Percentiles rank a stretch among this genome's conserved stretches.
phyloP scores from a whole-genome alignment of 208 protist species.

The Leishmania aethiopica region DNA sequence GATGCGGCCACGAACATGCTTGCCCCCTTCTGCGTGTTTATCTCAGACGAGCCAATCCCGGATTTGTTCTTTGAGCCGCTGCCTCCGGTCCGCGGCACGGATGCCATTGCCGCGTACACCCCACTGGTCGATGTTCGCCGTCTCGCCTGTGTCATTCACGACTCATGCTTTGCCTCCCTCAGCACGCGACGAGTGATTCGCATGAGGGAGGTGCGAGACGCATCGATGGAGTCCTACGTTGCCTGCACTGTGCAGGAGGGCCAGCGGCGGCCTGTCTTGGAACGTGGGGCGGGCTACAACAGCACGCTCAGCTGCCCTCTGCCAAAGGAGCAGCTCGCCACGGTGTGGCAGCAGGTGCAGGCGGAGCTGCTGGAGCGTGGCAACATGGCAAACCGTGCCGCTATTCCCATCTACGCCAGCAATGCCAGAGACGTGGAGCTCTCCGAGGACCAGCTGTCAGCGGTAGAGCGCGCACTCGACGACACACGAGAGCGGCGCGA shows the following conservation, averaged over 20 bases:
- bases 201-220: constrained; percentile 34
- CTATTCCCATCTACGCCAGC: constrained; percentile 63
- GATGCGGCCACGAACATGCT: not conserved
- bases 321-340: constrained; percentile 58
- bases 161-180: constrained; percentile 48
- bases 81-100: constrained; percentile 31
- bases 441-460: constrained; percentile 38
- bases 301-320: constrained; percentile 46
- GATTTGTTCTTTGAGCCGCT: constrained; percentile 53
- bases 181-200: constrained; percentile 41
- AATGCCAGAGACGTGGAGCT: constrained; percentile 44
- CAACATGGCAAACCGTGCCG: constrained; percentile 41
- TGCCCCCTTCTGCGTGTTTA: constrained; percentile 46
- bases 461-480: constrained; percentile 42
- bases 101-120: constrained; percentile 32
- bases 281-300: constrained; percentile 20
- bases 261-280: constrained; percentile 13
- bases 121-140: constrained; percentile 37
- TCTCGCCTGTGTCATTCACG: constrained; percentile 42
- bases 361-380: constrained; percentile 29
- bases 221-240: constrained; percentile 35
- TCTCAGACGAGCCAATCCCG: constrained; percentile 42
- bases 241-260: constrained; percentile 16
- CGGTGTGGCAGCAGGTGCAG: constrained; percentile 59
- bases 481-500: constrained; percentile 38